A percentile compares a stretch with the other conserved stretches of the same genome.
These are phyloP conservation scores for Teratosphaeria destructans DNA, from an alignment of 2,329 filamentous ascomycete genomes.

Conservation along the genomic window DNA sequence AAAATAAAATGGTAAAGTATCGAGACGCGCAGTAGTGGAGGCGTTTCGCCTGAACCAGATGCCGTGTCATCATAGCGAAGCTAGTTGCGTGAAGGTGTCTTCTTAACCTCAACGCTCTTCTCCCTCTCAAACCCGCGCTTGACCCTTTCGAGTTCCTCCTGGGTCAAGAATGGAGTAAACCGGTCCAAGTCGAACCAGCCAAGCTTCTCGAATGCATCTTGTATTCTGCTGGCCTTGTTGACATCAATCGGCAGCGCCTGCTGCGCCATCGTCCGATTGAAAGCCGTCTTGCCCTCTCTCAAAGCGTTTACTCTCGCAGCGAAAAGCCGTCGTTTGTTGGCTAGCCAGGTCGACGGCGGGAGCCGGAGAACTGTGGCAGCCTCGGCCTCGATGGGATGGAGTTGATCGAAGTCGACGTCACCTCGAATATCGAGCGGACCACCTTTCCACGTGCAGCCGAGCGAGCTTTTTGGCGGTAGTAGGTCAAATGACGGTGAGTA, in stretches of 20 bases:
- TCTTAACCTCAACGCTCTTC: not conserved
- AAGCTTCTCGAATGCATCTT: conserved; percentile 69
- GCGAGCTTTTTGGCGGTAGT: conserved; percentile 5
- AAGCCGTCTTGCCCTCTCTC: conserved; percentile 59
- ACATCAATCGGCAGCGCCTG: conserved; percentile 97
- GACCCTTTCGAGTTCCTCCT: not conserved
- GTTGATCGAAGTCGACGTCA: conserved; percentile 58
- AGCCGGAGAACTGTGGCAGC: conserved; percentile 72
- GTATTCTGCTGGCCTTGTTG: conserved; percentile 91
- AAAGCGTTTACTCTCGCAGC: conserved; percentile 59
- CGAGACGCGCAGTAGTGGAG: too few species aligned
- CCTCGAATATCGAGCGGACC: conserved; percentile 63
- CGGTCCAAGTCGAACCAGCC: conserved; percentile 22
- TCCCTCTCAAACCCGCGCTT: not conserved
- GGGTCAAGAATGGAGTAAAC: conserved; percentile 4
- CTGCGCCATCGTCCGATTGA: conserved; percentile 90
- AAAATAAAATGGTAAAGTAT: too few species aligned
- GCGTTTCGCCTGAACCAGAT: too few species aligned
- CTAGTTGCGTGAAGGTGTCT: not conserved
- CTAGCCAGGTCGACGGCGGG: conserved; percentile 79
- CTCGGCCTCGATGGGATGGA: conserved; percentile 68
- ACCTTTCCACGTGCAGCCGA: conserved; percentile 24
- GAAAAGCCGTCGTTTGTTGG: conserved; percentile 89
- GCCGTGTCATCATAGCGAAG: not conserved
- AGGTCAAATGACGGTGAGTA: conserved; percentile 16